Conservation (phyloP, 176 grass and related monocot genomes). For the Cenchrus fungigraminus region DNA sequence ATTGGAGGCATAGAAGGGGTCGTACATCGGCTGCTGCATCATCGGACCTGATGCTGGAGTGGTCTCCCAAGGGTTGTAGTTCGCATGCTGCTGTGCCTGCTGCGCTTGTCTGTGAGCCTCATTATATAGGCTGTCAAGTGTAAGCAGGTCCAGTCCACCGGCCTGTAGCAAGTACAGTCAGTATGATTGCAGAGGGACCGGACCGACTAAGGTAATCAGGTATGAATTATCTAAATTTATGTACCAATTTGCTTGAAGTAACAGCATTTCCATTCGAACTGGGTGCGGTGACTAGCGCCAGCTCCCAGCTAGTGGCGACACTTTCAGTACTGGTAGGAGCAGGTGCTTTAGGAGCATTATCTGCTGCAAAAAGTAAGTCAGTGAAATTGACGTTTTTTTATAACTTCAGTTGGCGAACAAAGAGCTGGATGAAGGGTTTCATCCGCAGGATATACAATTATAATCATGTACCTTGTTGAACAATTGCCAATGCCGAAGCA, state of each 20-base stretch:
- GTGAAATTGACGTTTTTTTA: neutral
- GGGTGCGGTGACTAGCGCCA: slow-evolving; percentile 65
- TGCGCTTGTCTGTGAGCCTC: slow-evolving; percentile 62
- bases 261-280: slow-evolving; percentile 67
- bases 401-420: neutral
- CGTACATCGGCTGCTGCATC: slow-evolving; percentile 61
- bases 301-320: slow-evolving; percentile 80
- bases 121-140: slow-evolving; percentile 86
- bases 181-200: neutral
- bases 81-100: slow-evolving; percentile 57
- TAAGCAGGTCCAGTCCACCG: slow-evolving; percentile 82
- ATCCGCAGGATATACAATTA: slow-evolving; percentile 13
- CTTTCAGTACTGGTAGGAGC: slow-evolving; percentile 48
- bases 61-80: slow-evolving; percentile 87
- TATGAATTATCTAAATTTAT: slow-evolving; percentile 10
- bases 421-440: neutral
- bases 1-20: slow-evolving; percentile 76
- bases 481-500: slow-evolving; percentile 66
- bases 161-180: slow-evolving; percentile 42
- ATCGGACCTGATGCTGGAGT: slow-evolving; percentile 42
- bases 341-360: slow-evolving; percentile 53
- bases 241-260: slow-evolving; percentile 78
- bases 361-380: slow-evolving; percentile 32
- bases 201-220: neutral
- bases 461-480: slow-evolving; percentile 66